phyloP scores from a whole-genome alignment of 495 filamentous ascomycete genomes.

The Penicillium cosmopolitanum region DNA sequence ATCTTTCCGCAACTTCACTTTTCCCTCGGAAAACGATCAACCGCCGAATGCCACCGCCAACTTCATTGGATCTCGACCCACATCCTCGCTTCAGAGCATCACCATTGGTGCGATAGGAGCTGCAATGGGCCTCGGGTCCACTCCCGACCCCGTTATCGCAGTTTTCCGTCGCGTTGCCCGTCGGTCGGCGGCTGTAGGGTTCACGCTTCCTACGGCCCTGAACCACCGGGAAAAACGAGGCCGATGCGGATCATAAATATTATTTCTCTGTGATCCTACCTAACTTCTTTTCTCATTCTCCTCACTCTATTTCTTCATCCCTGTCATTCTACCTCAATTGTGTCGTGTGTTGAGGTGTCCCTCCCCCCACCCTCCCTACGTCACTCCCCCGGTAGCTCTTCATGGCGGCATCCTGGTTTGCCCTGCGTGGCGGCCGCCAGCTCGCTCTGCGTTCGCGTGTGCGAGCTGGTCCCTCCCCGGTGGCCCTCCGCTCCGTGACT shows the following conservation, averaged over 20 bases:
- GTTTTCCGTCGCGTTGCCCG: conserved; percentile 8
- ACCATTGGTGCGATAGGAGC: conserved; percentile 4
- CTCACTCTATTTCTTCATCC: conserved; percentile 14
- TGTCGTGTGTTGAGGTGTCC: conserved; percentile 22
- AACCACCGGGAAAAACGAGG: not conserved
- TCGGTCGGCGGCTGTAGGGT: conserved; percentile 1
- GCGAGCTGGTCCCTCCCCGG: conserved; percentile 32
- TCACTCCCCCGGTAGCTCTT: conserved; percentile 21
- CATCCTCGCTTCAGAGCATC: not conserved
- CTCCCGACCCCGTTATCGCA: conserved; percentile 1
- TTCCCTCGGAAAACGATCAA: conserved; percentile 1
- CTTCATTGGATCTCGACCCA: conserved; percentile 2
- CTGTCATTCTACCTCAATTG: conserved; percentile 17
- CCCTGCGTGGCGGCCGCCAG: conserved; percentile 48
- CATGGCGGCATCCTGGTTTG: conserved; percentile 49
- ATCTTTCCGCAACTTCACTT: not conserved
- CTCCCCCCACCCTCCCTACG: conserved; percentile 16
- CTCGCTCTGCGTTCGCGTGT: conserved; percentile 44
- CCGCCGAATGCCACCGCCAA: not conserved
- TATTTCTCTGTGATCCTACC: conserved; percentile 22
- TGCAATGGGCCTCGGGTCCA: not conserved
- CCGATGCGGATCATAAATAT: conserved; percentile 17
- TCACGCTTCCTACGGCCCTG: conserved; percentile 6
- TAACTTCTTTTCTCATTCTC: conserved; percentile 38
- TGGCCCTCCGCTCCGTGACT: conserved; percentile 34